Conservation (phyloP, 176 grass and related monocot species). For the Carex kokanica region DNA sequence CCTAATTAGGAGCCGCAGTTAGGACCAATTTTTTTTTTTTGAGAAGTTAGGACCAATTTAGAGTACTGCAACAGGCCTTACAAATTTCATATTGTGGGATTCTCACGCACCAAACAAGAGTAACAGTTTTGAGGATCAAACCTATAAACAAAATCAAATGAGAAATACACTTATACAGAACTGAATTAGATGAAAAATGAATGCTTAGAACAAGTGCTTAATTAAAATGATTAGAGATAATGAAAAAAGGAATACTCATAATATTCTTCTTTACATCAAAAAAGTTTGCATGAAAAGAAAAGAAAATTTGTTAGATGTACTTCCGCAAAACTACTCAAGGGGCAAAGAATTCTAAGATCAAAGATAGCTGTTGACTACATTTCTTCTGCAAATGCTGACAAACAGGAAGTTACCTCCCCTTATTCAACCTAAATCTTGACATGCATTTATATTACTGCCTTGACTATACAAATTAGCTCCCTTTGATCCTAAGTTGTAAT, state of each 20-base stretch:
- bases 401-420: not conserved
- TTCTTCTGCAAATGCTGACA: not conserved
- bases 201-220: not conserved
- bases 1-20: not conserved
- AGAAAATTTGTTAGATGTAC: not conserved
- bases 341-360: not conserved
- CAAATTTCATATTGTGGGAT: not conserved
- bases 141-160: not conserved
- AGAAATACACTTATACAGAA: not conserved
- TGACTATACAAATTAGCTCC: not conserved
- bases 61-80: not conserved
- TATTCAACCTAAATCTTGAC: not conserved
- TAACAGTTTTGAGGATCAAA: not conserved
- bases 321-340: not conserved
- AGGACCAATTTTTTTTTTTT: too few relatives aligned
- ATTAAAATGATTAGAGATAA: not conserved
- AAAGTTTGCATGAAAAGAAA: not conserved
- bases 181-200: not conserved
- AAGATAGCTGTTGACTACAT: not conserved
- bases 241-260: not conserved
- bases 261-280: not conserved
- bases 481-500: not conserved
- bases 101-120: not conserved
- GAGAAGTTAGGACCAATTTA: too few relatives aligned
- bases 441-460: not conserved